Evolutionary conservation across 2,329 filamentous ascomycete genomes (phyloP).

Genomic region (Alternaria viburni): DNA sequence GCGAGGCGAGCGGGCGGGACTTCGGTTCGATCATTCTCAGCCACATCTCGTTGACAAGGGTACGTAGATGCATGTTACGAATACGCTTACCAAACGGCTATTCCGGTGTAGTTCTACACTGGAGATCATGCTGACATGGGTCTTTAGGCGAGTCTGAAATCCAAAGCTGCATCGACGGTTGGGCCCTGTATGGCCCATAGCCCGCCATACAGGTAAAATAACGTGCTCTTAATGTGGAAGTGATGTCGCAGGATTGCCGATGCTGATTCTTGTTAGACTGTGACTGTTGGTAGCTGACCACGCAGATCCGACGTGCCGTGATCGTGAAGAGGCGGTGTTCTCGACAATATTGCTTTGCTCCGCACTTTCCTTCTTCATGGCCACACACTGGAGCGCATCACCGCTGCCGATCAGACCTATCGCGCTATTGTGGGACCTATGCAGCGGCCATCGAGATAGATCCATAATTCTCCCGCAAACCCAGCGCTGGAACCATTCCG

Average conservation of each 20-base stretch:
- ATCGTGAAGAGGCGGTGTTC: not conserved
- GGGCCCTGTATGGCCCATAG: not conserved
- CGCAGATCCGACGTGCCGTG: not conserved
- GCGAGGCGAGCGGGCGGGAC: slow-evolving; percentile 13
- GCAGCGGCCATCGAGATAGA: slow-evolving; percentile 6
- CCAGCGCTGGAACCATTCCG: not conserved
- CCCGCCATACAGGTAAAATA: not conserved
- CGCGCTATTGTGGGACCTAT: not conserved
- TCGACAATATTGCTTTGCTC: not conserved
- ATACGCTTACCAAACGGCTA: slow-evolving; percentile 7
- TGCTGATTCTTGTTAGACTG: not conserved
- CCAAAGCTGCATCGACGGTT: not conserved
- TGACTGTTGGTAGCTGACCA: not conserved
- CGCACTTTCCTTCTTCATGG: not conserved
- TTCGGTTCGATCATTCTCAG: slow-evolving; percentile 4
- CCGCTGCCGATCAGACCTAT: slow-evolving; percentile 7
- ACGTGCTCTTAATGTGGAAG: not conserved
- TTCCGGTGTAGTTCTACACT: slow-evolving; percentile 10
- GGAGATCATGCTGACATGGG: not conserved
- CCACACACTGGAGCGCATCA: not conserved
- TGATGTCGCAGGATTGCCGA: not conserved
- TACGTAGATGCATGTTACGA: not conserved
- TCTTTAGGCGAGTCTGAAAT: slow-evolving; percentile 1
- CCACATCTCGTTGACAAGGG: slow-evolving; percentile 7
- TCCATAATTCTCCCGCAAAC: slow-evolving; percentile 3